Evolutionary conservation across 768 basidiomycete species (phyloP).

Genomic region (Auricularia heimuer): DNA sequence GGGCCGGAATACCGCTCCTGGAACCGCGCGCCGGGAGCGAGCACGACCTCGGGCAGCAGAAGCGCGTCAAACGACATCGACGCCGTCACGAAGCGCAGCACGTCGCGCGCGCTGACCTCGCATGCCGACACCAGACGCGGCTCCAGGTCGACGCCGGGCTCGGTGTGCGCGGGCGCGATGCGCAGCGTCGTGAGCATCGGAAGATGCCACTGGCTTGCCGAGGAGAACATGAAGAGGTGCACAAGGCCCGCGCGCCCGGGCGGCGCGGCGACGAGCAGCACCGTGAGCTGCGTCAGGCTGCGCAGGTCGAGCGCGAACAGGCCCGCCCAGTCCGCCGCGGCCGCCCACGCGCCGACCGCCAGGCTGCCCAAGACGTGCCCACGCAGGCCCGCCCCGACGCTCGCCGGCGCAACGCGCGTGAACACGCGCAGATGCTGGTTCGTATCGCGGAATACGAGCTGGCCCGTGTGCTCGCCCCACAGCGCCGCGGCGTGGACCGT

Average conservation of each 20-base stretch:
- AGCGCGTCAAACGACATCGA: background rate
- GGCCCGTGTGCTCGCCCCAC: background rate
- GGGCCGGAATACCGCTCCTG: background rate
- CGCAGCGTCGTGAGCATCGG: background rate
- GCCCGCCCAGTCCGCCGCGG: background rate
- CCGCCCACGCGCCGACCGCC: background rate
- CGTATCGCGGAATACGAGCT: background rate
- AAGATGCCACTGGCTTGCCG: background rate
- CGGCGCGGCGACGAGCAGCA: background rate
- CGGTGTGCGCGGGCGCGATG: background rate
- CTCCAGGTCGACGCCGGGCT: background rate
- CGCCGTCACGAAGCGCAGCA: background rate
- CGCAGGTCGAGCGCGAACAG: background rate
- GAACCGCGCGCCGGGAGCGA: background rate
- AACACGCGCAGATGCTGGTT: background rate
- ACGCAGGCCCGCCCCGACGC: background rate
- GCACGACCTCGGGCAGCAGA: background rate
- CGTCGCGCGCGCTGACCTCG: background rate
- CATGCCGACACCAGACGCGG: too few species aligned
- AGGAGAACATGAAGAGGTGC: background rate
- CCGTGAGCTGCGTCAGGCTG: background rate
- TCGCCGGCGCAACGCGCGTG: background rate
- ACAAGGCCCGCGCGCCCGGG: background rate
- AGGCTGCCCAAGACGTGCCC: background rate
- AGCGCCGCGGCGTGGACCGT: background rate